Evolutionary conservation across 2,329 filamentous ascomycete genomes (phyloP).

Genomic region (Aspergillus glaucus): DNA sequence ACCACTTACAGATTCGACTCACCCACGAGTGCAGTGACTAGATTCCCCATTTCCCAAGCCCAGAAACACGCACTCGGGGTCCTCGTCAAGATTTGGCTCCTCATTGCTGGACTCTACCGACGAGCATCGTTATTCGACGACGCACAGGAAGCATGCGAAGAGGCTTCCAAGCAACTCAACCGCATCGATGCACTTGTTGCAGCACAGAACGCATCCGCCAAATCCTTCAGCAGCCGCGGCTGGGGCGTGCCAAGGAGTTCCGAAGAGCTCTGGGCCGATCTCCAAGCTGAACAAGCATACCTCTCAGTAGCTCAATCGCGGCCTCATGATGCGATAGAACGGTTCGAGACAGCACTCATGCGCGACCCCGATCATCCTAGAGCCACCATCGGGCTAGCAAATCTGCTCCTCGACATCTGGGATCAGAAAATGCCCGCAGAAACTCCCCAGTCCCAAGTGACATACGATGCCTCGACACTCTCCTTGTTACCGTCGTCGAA

Average conservation of each 20-base stretch:
- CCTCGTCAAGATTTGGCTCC: slow-evolving; percentile 78
- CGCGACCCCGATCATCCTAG: slow-evolving; percentile 72
- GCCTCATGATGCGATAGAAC: slow-evolving; percentile 63
- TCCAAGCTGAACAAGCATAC: slow-evolving; percentile 70
- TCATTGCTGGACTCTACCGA: slow-evolving; percentile 82
- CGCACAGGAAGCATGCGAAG: slow-evolving; percentile 68
- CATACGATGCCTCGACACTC: slow-evolving; percentile 19
- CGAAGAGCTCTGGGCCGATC: slow-evolving; percentile 78
- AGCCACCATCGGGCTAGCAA: slow-evolving; percentile 75
- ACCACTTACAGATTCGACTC: slow-evolving; percentile 32
- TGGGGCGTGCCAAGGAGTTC: slow-evolving; percentile 79
- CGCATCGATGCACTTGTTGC: slow-evolving; percentile 62
- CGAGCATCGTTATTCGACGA: slow-evolving; percentile 75
- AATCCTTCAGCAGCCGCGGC: slow-evolving; percentile 56
- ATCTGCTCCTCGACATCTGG: slow-evolving; percentile 82
- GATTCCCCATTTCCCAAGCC: slow-evolving; percentile 46
- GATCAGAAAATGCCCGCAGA: slow-evolving; percentile 42
- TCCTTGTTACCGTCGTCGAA: slow-evolving; percentile 18
- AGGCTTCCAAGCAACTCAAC: slow-evolving; percentile 72
- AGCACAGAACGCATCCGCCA: slow-evolving; percentile 56
- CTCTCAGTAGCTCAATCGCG: slow-evolving; percentile 57
- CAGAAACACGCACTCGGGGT: slow-evolving; percentile 52
- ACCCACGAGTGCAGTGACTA: slow-evolving; percentile 39
- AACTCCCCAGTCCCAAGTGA: slow-evolving; percentile 24
- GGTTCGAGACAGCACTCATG: slow-evolving; percentile 77